Evolutionary conservation across 129 eudicot species (phyloP), one percentile per base, ranked within the genome.

Genomic region (Pittosporum tobira): DNA sequence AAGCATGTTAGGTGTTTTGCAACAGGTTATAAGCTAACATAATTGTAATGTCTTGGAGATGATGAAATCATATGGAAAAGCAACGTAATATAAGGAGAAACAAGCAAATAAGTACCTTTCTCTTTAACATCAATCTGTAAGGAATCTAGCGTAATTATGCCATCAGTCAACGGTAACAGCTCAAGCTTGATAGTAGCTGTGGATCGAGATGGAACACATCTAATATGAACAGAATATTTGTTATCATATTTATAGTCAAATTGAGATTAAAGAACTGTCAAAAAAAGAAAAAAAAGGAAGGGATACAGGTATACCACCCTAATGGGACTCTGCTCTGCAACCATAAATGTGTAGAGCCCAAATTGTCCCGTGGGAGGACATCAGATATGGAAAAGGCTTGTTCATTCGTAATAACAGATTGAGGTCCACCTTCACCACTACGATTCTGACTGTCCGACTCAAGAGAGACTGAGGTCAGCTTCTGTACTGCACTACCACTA

Each of bases 311-410:
- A 36, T n/a, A 51, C 62, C 85, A 90, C 98, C 98, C 98, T 55
- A 91, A 63, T 23, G 96, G 98, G 75, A 83, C 94, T 77, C 89
- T 76, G 62, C 98, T 91, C 74, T 91, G 96, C 81, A 91, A 74
- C 96, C 96, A 91, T 62, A 91, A 51, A 71, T 91, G 98, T 4
- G 91, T 86, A 66, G 96, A 87, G 48, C 87, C 94, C 73, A 81
- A 63, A 74, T 88, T 96, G 64, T 75, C 75, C 23, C 61, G 69
- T 38, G 95, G 95, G 75, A 80, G 85, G 18, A 75, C 97, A 44
- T 88, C 95, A 8, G 88, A 59, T 57, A 77, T 53, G 47, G 85
- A 73, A 46, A 77, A 30, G 37, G 71, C 25, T 29, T 68, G 75
- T 48, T 82, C 86, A 44, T 48, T 70, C 15, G 61, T 36, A 49